Conservation (phyloP, 1,139 yeast species). For the Sugiyamaella paludigena region DNA sequence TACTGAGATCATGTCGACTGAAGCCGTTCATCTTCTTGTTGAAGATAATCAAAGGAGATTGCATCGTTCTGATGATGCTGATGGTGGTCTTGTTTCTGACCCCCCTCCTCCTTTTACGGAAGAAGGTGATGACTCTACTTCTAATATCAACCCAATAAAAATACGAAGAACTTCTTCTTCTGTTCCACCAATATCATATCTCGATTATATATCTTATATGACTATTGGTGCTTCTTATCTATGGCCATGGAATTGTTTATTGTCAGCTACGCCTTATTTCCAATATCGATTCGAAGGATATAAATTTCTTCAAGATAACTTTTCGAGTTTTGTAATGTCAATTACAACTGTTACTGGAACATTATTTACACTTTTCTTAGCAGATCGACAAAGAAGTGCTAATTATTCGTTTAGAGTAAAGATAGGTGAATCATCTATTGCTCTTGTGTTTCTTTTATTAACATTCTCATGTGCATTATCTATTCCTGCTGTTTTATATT, state of each 20-base stretch:
- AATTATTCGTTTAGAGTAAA: conserved; percentile 60
- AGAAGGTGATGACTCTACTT: neutral
- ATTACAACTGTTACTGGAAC: conserved; percentile 75
- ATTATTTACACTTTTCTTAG: conserved; percentile 57
- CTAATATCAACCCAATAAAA: neutral
- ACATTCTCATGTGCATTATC: conserved; percentile 39
- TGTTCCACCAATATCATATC: conserved; percentile 1
- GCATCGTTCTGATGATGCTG: too few species aligned
- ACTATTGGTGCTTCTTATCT: conserved; percentile 58
- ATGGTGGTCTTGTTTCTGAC: too few species aligned
- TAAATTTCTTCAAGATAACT: conserved; percentile 55
- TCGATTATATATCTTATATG: conserved; percentile 59
- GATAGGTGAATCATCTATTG: conserved; percentile 57
- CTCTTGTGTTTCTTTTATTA: conserved; percentile 50
- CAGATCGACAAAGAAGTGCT: conserved; percentile 64
- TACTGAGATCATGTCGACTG: too few species aligned
- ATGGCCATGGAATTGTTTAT: conserved; percentile 97
- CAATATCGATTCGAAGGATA: conserved; percentile 57
- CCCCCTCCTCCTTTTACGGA: neutral
- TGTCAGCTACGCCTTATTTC: conserved; percentile 84
- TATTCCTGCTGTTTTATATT: conserved; percentile 49
- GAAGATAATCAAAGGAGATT: too few species aligned
- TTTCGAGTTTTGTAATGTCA: conserved; percentile 87
- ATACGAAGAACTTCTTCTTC: neutral
- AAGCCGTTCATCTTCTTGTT: too few species aligned